Evolutionary conservation across 139 green algal species (phyloP).

Genomic region (Chlamydomonas eustigma): DNA sequence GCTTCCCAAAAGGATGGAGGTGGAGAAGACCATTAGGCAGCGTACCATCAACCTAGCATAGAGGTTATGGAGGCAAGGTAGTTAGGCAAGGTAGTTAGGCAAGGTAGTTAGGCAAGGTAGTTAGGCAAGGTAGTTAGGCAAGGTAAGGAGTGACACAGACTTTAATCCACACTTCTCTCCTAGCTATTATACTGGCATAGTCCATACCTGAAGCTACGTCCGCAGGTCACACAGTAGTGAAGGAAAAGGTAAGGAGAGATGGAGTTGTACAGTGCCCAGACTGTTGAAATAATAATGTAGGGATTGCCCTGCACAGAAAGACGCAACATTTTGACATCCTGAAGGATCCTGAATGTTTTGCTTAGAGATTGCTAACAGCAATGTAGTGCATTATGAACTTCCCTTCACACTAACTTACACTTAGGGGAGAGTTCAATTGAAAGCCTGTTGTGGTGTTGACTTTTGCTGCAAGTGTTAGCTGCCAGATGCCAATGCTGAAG

Average conservation of each 20-base stretch:
- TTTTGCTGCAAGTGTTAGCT: not conserved
- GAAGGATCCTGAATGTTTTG: no score
- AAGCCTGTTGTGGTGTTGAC: not conserved
- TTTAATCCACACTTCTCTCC: no score
- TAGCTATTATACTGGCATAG: no score
- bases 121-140: no score
- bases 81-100: no score
- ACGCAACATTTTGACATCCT: no score
- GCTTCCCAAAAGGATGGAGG: not conserved
- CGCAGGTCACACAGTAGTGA: conserved; percentile 10
- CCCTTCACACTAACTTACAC: no score
- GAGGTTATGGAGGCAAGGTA: no score
- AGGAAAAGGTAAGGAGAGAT: conserved; percentile 2
- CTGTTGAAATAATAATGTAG: conserved; percentile 10
- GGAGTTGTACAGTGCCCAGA: conserved; percentile 9
- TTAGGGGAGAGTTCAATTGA: not conserved
- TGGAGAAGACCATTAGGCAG: not conserved
- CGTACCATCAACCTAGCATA: not conserved
- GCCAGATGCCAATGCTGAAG: conserved; percentile 5
- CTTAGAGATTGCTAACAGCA: no score
- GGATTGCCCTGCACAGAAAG: conserved; percentile 7
- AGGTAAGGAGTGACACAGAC: no score
- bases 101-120: no score
- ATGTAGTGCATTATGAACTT: no score
- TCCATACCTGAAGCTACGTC: not conserved